Percentiles rank a stretch among this genome's conserved stretches.
Conservation (phyloP, 257 asterid species). For the Fraxinus excelsior region DNA sequence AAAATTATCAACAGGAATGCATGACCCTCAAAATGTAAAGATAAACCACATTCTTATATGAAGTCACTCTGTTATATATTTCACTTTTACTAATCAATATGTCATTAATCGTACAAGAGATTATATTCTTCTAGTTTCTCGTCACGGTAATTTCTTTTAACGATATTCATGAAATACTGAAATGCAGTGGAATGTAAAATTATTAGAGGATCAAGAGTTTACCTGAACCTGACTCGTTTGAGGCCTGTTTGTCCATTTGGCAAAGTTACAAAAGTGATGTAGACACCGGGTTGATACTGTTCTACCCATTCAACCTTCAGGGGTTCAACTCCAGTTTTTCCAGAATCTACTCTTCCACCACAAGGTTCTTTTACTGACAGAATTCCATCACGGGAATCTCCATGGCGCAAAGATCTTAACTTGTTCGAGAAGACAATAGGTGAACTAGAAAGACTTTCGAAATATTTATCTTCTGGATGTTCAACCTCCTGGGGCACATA, state of each 20-base stretch:
- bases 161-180: background rate
- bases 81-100: background rate
- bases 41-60: background rate
- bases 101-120: background rate
- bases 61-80: background rate
- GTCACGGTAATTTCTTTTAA: background rate
- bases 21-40: background rate
- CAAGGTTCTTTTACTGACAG: conserved; percentile 29
- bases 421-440: conserved; percentile 41
- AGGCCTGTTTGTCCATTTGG: conserved; percentile 42
- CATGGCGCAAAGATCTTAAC: conserved; percentile 24
- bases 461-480: conserved; percentile 27
- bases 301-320: conserved; percentile 47
- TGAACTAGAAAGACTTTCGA: conserved; percentile 34
- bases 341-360: conserved; percentile 21
- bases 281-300: conserved; percentile 49
- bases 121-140: background rate
- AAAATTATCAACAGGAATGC: background rate
- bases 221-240: conserved; percentile 55
- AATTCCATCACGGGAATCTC: conserved; percentile 21
- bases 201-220: conserved; percentile 3
- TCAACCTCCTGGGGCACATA: conserved; percentile 8
- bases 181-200: background rate
- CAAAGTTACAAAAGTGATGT: conserved; percentile 34
- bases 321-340: conserved; percentile 22